Conservation (phyloP, 768 basidiomycete genomes). For the Collybia mongolica region DNA sequence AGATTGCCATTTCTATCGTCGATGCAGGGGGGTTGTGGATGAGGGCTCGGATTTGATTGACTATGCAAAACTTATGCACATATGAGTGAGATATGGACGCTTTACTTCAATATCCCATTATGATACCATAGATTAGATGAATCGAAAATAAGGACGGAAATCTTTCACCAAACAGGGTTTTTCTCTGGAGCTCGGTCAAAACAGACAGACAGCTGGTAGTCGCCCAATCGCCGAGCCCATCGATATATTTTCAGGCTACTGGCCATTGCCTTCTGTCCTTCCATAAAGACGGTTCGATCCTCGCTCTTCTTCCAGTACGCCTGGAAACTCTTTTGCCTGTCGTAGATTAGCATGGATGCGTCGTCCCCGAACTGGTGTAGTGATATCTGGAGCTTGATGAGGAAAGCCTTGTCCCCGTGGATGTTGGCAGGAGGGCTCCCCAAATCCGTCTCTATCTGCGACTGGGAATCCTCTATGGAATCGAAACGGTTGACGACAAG, state of each 20-base stretch:
- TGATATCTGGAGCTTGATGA: constrained; percentile 37
- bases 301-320: constrained; percentile 22
- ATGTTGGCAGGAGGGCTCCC: constrained; percentile 24
- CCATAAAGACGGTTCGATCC: constrained; percentile 16
- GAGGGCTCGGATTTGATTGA: too few species aligned
- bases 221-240: constrained; percentile 19
- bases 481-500: constrained; percentile 22
- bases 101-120: too few species aligned
- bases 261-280: constrained; percentile 16
- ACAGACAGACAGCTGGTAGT: constrained; percentile 20
- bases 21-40: too few species aligned
- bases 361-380: constrained; percentile 9
- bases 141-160: background rate
- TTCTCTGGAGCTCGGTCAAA: constrained; percentile 20
- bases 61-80: too few species aligned
- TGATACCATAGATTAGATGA: too few species aligned
- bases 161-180: constrained; percentile 19
- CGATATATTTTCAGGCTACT: constrained; percentile 19
- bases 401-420: constrained; percentile 32
- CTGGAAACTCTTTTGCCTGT: constrained; percentile 37
- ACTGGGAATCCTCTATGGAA: constrained; percentile 8
- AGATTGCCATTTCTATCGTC: too few species aligned
- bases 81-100: too few species aligned
- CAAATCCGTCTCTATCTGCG: constrained; percentile 1
- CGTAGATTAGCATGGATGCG: constrained; percentile 33